These are phyloP conservation scores for Chytridium lagenaria DNA, from an alignment of 371 early-diverging fungal species.

Conservation along the genomic window DNA sequence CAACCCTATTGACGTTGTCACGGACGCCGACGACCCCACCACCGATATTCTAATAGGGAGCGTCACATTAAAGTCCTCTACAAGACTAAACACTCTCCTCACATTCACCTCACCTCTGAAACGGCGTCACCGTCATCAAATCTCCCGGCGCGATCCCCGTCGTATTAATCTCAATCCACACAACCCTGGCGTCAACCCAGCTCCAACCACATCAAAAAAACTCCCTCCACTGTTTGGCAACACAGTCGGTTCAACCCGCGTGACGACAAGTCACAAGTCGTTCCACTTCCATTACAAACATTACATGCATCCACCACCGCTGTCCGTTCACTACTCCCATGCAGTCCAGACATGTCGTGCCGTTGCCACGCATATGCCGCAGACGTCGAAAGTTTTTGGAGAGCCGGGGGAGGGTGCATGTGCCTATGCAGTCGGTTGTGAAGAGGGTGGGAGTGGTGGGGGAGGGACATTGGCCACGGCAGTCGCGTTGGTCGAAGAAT, in stretches of 20 bases:
- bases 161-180: neutral
- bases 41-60: neutral
- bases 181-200: slow-evolving; percentile 14
- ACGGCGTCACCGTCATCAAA: neutral
- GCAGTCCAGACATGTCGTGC: slow-evolving; percentile 32
- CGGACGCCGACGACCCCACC: neutral
- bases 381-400: slow-evolving; percentile 16
- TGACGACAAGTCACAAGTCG: slow-evolving; percentile 19
- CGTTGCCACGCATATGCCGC: slow-evolving; percentile 34
- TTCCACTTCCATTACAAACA: slow-evolving; percentile 31
- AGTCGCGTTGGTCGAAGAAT: slow-evolving; percentile 27
- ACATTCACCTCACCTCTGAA: neutral
- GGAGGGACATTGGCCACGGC: slow-evolving; percentile 18
- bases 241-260: slow-evolving; percentile 17
- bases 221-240: slow-evolving; percentile 27
- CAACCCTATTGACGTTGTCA: neutral
- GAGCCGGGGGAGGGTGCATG: neutral
- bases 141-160: neutral
- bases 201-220: slow-evolving; percentile 21
- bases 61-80: neutral
- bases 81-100: neutral
- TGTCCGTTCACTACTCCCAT: slow-evolving; percentile 28
- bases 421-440: slow-evolving; percentile 26
- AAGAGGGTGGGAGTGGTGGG: neutral
- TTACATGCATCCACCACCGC: slow-evolving; percentile 25